A percentile compares a stretch with the other conserved stretches of the same genome.
phyloP scores from a whole-genome alignment of 768 basidiomycete genomes.

The Agaricus blazei region DNA sequence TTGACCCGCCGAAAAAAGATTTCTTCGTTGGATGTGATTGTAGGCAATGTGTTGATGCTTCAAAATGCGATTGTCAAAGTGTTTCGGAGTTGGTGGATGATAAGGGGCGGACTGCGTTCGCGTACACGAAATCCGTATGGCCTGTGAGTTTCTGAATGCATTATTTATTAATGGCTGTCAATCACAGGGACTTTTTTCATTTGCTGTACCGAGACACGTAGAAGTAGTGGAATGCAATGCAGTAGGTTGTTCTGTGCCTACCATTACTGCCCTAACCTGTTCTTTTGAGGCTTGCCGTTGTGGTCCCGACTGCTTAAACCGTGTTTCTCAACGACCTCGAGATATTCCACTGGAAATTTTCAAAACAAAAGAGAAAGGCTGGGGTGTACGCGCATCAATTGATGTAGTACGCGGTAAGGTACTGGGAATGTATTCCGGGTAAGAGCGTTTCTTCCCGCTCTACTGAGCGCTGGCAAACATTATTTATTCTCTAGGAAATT shows the following conservation, averaged over 20 bases:
- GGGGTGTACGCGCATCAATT: constrained; percentile 53
- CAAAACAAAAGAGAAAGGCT: constrained; percentile 54
- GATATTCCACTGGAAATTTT: constrained; percentile 59
- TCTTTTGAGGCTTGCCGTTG: constrained; percentile 40
- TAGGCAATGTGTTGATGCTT: constrained; percentile 24
- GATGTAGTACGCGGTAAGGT: constrained; percentile 50
- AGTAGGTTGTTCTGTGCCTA: constrained; percentile 24
- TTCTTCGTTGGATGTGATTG: constrained; percentile 44
- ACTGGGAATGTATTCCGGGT: constrained; percentile 69
- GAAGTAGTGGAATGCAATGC: constrained; percentile 67
- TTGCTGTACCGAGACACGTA: constrained; percentile 33
- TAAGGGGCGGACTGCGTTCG: constrained; percentile 24
- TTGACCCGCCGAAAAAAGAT: constrained; percentile 17
- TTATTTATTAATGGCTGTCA: neutral
- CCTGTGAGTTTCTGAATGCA: neutral
- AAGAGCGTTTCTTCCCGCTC: constrained; percentile 11
- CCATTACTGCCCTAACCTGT: neutral
- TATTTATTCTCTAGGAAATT: neutral
- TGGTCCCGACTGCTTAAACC: constrained; percentile 42
- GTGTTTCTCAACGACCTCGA: constrained; percentile 57
- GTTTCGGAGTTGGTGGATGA: constrained; percentile 32
- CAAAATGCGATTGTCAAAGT: constrained; percentile 44
- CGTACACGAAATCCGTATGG: constrained; percentile 38
- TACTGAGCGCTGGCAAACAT: neutral
- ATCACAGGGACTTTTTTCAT: constrained; percentile 44